Evolutionary conservation across 257 asterid species (phyloP).

Genomic region (Lycium ferocissimum): DNA sequence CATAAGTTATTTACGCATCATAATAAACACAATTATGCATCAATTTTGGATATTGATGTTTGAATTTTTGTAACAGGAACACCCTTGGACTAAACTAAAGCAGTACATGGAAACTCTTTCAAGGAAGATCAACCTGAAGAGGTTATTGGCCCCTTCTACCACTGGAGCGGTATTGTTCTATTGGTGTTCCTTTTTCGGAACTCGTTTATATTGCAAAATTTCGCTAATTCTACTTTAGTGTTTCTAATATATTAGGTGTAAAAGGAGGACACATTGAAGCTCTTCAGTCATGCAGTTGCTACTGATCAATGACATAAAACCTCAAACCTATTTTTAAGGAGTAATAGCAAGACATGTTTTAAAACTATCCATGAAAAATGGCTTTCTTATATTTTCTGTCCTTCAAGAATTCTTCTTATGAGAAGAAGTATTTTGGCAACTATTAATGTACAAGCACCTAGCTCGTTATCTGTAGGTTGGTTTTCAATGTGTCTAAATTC

Average conservation of each 20-base stretch:
- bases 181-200: constrained; percentile 26
- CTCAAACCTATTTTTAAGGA: constrained; percentile 11
- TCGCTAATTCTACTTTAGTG: background rate
- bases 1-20: background rate
- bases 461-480: background rate
- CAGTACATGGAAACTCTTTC: constrained; percentile 44
- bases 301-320: background rate
- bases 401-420: background rate
- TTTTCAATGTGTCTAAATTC: constrained; percentile 3
- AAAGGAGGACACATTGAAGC: background rate
- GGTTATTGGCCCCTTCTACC: constrained; percentile 82
- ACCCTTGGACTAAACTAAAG: constrained; percentile 47
- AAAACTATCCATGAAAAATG: background rate
- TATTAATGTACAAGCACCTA: background rate
- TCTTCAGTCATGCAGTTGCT: constrained; percentile 1
- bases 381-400: background rate
- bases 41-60: constrained; percentile 16
- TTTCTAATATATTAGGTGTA: background rate
- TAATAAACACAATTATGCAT: background rate
- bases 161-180: constrained; percentile 67
- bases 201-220: constrained; percentile 20
- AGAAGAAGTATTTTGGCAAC: background rate
- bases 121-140: constrained; percentile 70
- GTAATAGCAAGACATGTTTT: background rate
- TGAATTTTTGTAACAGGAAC: constrained; percentile 53